These are phyloP conservation scores for Malassezia arunalokei DNA, from an alignment of 1,284 basidiomycete genomes.

Conservation along the genomic window DNA sequence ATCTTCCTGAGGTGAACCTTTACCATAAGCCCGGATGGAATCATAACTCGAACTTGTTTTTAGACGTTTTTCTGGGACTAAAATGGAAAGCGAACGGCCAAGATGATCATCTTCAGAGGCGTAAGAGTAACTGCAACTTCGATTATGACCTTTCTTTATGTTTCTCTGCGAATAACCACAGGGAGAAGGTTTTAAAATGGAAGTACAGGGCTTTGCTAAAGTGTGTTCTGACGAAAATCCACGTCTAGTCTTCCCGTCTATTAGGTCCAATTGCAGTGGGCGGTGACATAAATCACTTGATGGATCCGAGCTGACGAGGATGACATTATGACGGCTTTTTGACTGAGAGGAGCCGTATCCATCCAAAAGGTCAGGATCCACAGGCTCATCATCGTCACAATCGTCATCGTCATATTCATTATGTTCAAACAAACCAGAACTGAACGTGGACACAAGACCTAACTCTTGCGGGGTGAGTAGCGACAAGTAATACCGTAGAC, in stretches of 20 bases:
- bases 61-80: background rate
- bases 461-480: background rate
- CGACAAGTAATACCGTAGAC: background rate
- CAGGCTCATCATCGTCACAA: constrained; percentile 20
- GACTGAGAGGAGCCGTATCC: constrained; percentile 9
- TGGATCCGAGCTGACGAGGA: constrained; percentile 31
- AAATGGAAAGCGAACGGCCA: background rate
- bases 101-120: background rate
- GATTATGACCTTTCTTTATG: background rate
- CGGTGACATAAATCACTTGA: constrained; percentile 24
- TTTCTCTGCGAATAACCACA: too few species aligned
- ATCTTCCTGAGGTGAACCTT: background rate
- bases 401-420: constrained; percentile 14
- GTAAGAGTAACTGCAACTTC: background rate
- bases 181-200: background rate
- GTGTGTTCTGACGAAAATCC: background rate
- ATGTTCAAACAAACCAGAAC: background rate
- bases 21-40: background rate
- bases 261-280: constrained; percentile 30
- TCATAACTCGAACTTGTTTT: background rate
- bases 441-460: background rate
- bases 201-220: background rate
- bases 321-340: background rate
- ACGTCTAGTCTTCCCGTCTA: background rate
- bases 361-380: constrained; percentile 18